Base-by-base conservation (phyloP, 129 eudicot genomes). In the Chrysanthemum makinoi region DNA sequence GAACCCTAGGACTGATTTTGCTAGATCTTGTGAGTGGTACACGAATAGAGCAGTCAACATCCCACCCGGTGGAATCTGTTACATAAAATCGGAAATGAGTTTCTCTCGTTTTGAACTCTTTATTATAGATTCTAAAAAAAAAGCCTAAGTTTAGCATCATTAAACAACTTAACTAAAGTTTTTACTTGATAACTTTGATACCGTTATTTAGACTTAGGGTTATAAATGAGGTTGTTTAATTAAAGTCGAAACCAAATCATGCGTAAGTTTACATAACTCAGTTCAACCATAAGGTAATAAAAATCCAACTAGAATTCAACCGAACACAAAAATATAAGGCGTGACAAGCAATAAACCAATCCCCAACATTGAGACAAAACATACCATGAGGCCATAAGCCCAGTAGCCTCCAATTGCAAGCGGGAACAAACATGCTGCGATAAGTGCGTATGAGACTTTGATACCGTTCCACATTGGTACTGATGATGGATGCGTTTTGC, bases 391-490 rank as follows among this genome's bases (percentile, higher is more conserved):
- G 16, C 91, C 91, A 65, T 86, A 86, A n/a, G 84, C 88, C 91
- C 91, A 86, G 57, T 83, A 86, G 49, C 91, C 91, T 20, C 81
- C 87, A 6, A 86, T 83, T 57, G 91, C 85, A 33, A 86, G 83
- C 15, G 91, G 88, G 57, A 83, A 86, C 61, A 86, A 54, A 60
- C 91, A 86, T 71, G 83, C n/a, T 5, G 88, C 91, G 17, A 86
- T 80, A 20, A 86, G 65, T 17, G 80, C 9, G 64, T 86, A 86
- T 5, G 91, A 77, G 62, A 78, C 67, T 54, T 77, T 61, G 58
- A 83, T 81, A 46, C 87, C 91, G 48, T 63, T 86, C 91, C 91
- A 86, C 88, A 86, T 86, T 62, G 88, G 85, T 58, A 83, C 86
- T 0, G 75, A 66, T 20, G 91, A 83, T 74, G 91, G 91, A 62